Percentiles rank a stretch among this genome's conserved stretches.
These are phyloP conservation scores for Candida succiphila DNA, from an alignment of 805 yeast genomes.

Conservation along the genomic window DNA sequence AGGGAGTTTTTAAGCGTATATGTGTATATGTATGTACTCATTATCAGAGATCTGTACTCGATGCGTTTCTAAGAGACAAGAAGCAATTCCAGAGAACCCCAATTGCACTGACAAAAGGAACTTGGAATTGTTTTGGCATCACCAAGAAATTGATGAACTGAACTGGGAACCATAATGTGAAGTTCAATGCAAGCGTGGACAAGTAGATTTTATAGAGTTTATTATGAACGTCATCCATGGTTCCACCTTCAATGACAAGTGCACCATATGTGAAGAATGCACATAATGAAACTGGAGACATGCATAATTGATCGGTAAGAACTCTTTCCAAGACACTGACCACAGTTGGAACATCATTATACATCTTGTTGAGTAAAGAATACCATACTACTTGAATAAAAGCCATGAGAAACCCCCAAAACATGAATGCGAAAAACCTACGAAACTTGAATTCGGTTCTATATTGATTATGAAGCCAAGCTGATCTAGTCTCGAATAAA, in stretches of 20 bases:
- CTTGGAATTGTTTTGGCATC: constrained; percentile 68
- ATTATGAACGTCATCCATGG: constrained; percentile 46
- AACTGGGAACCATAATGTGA: constrained; percentile 74
- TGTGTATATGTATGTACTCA: too few relatives aligned
- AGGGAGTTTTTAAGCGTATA: too few relatives aligned
- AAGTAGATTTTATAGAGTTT: constrained; percentile 62
- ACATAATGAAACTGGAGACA: constrained; percentile 77
- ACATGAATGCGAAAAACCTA: constrained; percentile 68
- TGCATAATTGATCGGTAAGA: constrained; percentile 79
- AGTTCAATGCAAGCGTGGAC: constrained; percentile 57
- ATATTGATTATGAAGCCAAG: background rate
- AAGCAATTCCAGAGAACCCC: constrained; percentile 95
- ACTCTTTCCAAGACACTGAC: constrained; percentile 82
- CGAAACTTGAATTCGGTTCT: constrained; percentile 47
- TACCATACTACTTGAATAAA: constrained; percentile 89
- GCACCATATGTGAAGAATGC: constrained; percentile 81
- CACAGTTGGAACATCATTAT: constrained; percentile 72
- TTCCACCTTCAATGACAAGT: constrained; percentile 67
- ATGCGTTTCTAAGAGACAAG: constrained; percentile 68
- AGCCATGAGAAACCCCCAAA: constrained; percentile 82
- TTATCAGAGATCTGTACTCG: too few relatives aligned
- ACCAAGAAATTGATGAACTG: constrained; percentile 66
- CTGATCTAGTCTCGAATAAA: background rate
- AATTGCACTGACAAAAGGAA: constrained; percentile 79
- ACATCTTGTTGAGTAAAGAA: constrained; percentile 64